Base-by-base conservation (phyloP, 371 early-diverging fungal genomes). In the Phascolomyces articulosus region DNA sequence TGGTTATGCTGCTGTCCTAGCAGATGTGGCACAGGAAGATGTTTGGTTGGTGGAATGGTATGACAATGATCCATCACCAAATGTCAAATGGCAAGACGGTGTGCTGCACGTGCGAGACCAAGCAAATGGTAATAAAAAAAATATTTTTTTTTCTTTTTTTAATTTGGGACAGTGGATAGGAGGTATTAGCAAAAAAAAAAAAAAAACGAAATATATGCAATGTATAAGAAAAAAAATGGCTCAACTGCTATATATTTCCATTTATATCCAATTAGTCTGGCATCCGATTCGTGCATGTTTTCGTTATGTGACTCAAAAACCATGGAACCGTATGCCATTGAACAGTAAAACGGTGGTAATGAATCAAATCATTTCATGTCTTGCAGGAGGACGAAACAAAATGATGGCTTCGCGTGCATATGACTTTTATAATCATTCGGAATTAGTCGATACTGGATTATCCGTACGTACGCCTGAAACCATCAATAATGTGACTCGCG, bases 381-480 rank as follows among this genome's bases (percentile, higher is more conserved):
- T 96, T 2, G 95, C 96, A 21, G 96, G 96, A 44, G 96, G 96
- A 23, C 88, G 96, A 44, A 96, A 96, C 82, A 96, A 96, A 78
- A 93, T 93, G 92, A 94, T 96, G 94, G 96, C 96, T 2, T 90
- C 93, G n/a, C 80, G 93, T 62, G 95, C 96, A 4, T 96, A 95
- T 74, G 96, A 95, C 67, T 90, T 96, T 57, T 88, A 90, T 63
- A 96, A 96, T 34, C 34, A 34, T 71, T 85, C 93, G 2, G 95
- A 96, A 63, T 74, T 90, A 53, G 86, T 84, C 1, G 82, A 80
- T 62, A 78, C 82, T 2, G 95, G 95, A 16, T 78, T 96, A 16
- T 62, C 80, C 8, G 88, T 96, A n/a, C 87, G 92, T n/a, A 85
- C 90, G 16, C 96, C 96, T 21, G 94, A 95, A 72, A 96, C 96